Percentiles rank a stretch among this genome's conserved stretches.
Conservation (phyloP, 2,329 filamentous ascomycete species). For the Alternaria gansuensis region DNA sequence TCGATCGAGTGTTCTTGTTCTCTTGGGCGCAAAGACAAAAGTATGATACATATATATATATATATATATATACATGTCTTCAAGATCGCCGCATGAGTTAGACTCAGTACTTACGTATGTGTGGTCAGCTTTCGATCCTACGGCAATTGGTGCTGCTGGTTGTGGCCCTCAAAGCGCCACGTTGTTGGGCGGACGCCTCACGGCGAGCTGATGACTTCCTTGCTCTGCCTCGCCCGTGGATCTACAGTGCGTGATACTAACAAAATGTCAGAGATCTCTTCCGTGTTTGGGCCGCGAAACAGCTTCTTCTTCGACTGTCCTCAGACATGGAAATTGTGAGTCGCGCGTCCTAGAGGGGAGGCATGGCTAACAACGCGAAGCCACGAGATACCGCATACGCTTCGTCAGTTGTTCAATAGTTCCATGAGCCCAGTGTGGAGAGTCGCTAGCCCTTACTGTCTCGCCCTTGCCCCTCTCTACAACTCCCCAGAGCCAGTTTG, state of each 20-base stretch:
- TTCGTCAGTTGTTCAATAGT: constrained; percentile 47
- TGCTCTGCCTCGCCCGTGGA: constrained; percentile 2
- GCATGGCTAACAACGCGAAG: constrained; percentile 37
- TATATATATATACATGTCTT: too few species aligned
- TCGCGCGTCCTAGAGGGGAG: neutral
- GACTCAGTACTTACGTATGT: neutral
- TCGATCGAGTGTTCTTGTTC: neutral
- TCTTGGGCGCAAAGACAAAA: neutral
- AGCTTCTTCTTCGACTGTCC: constrained; percentile 51
- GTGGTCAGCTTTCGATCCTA: neutral
- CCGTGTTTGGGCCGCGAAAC: constrained; percentile 50
- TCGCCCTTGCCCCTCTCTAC: constrained; percentile 46
- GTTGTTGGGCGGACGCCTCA: constrained; percentile 12
- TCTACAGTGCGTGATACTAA: neutral
- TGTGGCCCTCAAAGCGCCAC: constrained; percentile 13
- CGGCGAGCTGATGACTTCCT: constrained; percentile 5
- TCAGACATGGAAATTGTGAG: constrained; percentile 51
- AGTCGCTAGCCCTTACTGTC: constrained; percentile 46
- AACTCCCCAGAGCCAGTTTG: constrained; percentile 42
- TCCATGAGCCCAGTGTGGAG: constrained; percentile 47
- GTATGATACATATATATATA: too few species aligned
- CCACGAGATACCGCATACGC: constrained; percentile 46
- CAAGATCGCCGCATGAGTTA: neutral
- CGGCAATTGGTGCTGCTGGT: constrained; percentile 7
- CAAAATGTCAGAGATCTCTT: constrained; percentile 46